Evolutionary conservation across 2,329 filamentous ascomycete species (phyloP).

Genomic region (Arthroderma sp.): DNA sequence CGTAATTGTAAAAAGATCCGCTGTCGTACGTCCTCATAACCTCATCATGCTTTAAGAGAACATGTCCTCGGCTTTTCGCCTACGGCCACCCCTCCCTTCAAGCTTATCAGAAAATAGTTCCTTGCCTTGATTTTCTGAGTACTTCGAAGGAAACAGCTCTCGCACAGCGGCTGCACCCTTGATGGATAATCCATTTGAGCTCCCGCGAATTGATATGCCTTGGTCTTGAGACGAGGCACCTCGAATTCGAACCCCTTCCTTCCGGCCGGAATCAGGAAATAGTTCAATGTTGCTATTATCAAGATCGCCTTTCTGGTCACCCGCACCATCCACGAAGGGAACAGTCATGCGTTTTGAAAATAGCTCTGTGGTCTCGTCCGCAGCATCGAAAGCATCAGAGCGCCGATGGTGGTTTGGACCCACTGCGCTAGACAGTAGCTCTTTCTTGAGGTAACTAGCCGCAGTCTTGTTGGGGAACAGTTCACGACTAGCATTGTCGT

Average conservation of each 20-base stretch:
- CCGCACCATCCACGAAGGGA: constrained; percentile 35
- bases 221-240: constrained; percentile 38
- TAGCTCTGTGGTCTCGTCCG: constrained; percentile 42
- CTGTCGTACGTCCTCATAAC: neutral
- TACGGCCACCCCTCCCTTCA: constrained; percentile 44
- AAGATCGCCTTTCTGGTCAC: constrained; percentile 7
- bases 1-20: neutral
- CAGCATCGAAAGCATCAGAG: constrained; percentile 40
- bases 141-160: constrained; percentile 57
- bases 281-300: constrained; percentile 25
- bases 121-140: constrained; percentile 47
- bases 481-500: constrained; percentile 30
- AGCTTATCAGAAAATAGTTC: constrained; percentile 54
- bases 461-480: constrained; percentile 33
- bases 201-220: constrained; percentile 27
- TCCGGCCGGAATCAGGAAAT: constrained; percentile 23
- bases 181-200: constrained; percentile 45
- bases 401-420: constrained; percentile 38
- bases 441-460: constrained; percentile 37
- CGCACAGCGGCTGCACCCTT: constrained; percentile 54
- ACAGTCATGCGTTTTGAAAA: constrained; percentile 38
- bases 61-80: constrained; percentile 59
- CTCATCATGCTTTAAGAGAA: constrained; percentile 41
- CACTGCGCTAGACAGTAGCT: constrained; percentile 36
- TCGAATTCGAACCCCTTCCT: constrained; percentile 44